These are phyloP conservation scores for Bacidia rubella DNA, from an alignment of 495 filamentous ascomycete genomes.

Conservation along the genomic window DNA sequence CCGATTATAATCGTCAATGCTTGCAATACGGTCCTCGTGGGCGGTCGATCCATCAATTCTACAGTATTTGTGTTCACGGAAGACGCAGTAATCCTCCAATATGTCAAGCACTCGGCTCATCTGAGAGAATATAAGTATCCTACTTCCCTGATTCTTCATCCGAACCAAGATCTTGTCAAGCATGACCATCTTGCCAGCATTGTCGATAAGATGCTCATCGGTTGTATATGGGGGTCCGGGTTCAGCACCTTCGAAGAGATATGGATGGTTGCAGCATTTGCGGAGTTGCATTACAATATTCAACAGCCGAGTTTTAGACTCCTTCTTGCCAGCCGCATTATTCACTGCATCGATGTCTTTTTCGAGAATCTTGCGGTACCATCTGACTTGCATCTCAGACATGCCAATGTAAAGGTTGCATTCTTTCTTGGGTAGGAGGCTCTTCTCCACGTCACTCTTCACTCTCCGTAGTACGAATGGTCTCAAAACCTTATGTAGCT, in stretches of 20 bases:
- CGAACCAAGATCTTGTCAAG: slow-evolving; percentile 82
- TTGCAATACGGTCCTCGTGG: slow-evolving; percentile 93
- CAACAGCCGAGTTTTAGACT: slow-evolving; percentile 96
- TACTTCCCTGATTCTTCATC: slow-evolving; percentile 72
- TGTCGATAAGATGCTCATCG: slow-evolving; percentile 88
- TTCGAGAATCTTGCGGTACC: slow-evolving; percentile 98
- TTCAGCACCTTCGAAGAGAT: slow-evolving; percentile 95
- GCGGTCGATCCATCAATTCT: slow-evolving; percentile 96
- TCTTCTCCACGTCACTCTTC: slow-evolving; percentile 98
- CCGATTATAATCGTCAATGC: slow-evolving; percentile 97
- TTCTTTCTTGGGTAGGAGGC: slow-evolving; percentile 92
- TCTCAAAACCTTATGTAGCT: slow-evolving; percentile 83
- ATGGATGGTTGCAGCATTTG: slow-evolving; percentile 98
- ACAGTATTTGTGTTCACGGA: slow-evolving; percentile 88
- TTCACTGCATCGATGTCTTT: slow-evolving; percentile 99
- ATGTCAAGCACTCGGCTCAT: slow-evolving; percentile 98
- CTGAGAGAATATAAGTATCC: slow-evolving; percentile 96
- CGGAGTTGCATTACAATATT: slow-evolving; percentile 99
- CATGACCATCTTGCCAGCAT: slow-evolving; percentile 95
- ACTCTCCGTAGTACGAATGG: slow-evolving; percentile 93
- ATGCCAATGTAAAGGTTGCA: slow-evolving; percentile 95
- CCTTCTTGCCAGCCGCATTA: slow-evolving; percentile 85
- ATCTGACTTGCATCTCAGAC: slow-evolving; percentile 98
- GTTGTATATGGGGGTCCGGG: slow-evolving; percentile 96
- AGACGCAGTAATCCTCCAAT: slow-evolving; percentile 94